Percentiles rank a stretch among this genome's conserved stretches.
Evolutionary conservation across 2,329 filamentous ascomycete species (phyloP).

Genomic region (Cytospora paraplurivora): DNA sequence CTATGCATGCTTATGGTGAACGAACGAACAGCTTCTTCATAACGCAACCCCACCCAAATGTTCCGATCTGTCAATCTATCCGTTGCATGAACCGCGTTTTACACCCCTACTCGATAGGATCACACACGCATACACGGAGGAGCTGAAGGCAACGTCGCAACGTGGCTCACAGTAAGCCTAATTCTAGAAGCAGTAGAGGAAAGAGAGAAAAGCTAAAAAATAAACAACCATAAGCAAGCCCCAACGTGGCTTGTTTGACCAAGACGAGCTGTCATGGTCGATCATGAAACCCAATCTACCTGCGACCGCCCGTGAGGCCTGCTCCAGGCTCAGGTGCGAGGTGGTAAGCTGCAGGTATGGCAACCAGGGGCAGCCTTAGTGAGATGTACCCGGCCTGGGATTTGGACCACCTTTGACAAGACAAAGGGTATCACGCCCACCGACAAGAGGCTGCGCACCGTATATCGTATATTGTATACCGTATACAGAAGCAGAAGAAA

Average conservation of each 20-base stretch:
- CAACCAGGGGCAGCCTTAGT: not conserved
- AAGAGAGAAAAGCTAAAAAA: not conserved
- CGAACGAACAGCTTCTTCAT: too few species aligned
- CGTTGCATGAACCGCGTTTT: too few species aligned
- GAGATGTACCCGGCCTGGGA: not conserved
- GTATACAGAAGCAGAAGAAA: not conserved
- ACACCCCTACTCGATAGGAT: not conserved
- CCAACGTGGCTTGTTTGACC: not conserved
- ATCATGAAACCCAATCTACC: not conserved
- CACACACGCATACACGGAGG: not conserved
- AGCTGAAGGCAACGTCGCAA: not conserved
- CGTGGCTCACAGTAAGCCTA: not conserved
- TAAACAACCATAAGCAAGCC: not conserved
- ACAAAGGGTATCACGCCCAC: not conserved
- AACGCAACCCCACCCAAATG: too few species aligned
- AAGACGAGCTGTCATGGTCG: not conserved
- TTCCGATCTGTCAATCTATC: too few species aligned
- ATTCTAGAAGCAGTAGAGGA: not conserved
- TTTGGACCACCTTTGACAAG: not conserved
- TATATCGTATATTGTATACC: not conserved
- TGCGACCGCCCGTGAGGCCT: not conserved
- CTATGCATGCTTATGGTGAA: too few species aligned
- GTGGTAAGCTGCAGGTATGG: not conserved
- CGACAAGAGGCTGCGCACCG: not conserved
- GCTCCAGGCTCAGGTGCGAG: not conserved